A percentile compares a stretch with the other conserved stretches of the same genome.
Conservation (phyloP, 768 basidiomycete species). For the Lactifluus piperatus region DNA sequence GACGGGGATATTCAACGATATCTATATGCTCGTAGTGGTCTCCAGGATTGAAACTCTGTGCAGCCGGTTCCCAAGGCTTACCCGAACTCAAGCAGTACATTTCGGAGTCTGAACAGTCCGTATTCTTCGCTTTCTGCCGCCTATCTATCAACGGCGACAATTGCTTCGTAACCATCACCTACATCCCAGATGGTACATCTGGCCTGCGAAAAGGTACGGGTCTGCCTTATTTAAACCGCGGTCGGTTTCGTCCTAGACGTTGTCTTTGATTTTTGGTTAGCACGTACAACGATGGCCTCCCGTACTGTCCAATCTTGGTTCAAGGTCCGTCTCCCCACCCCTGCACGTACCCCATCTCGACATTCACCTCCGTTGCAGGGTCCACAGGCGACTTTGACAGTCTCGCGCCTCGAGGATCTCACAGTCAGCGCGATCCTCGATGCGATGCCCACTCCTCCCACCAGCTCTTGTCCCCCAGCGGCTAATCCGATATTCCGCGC, state of each 20-base stretch:
- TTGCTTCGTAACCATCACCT: slow-evolving; percentile 14
- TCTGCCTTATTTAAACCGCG: neutral
- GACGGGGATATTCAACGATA: neutral
- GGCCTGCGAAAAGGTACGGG: slow-evolving; percentile 11
- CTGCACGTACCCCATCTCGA: neutral
- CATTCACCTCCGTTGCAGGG: neutral
- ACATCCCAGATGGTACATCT: slow-evolving; percentile 15
- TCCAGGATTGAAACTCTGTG: slow-evolving; percentile 9
- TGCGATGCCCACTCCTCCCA: slow-evolving; percentile 4
- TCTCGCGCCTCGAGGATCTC: slow-evolving; percentile 11
- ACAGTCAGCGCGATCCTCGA: slow-evolving; percentile 1
- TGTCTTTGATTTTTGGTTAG: neutral
- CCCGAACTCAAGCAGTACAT: slow-evolving; percentile 10
- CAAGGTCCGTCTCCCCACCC: slow-evolving; percentile 6
- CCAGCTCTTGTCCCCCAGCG: neutral
- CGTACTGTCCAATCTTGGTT: slow-evolving; percentile 20
- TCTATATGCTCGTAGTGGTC: slow-evolving; percentile 12
- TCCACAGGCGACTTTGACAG: slow-evolving; percentile 10
- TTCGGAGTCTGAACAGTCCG: slow-evolving; percentile 3
- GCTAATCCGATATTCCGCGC: neutral
- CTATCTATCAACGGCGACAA: neutral
- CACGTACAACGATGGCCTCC: slow-evolving; percentile 11
- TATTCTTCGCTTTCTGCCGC: slow-evolving; percentile 13
- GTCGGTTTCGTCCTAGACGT: neutral
- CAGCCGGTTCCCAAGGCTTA: slow-evolving; percentile 17